phyloP scores from a whole-genome alignment of 164 flowering plant genomes.

The Cinnamomum micranthum region DNA sequence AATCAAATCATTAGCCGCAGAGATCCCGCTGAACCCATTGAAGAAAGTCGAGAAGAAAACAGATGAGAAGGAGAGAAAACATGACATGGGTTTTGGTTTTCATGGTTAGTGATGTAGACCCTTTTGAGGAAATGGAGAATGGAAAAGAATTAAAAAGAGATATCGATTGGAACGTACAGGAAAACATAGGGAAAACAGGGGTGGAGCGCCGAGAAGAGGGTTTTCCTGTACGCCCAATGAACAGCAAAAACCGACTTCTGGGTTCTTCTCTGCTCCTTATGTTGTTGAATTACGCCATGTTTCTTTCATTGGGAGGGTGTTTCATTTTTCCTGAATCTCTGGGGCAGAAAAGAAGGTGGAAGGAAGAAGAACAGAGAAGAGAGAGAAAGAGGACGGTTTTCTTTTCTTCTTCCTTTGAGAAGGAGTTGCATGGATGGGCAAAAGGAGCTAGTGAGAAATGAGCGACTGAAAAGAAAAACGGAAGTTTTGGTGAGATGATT shows the following conservation, averaged over 20 bases:
- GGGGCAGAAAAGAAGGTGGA: neutral
- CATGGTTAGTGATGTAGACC: constrained; percentile 24
- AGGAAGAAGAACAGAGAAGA: neutral
- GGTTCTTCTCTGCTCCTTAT: constrained; percentile 12
- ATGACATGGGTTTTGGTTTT: constrained; percentile 15
- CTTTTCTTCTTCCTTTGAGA: neutral
- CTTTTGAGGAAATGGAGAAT: constrained; percentile 2
- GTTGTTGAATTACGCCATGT: neutral
- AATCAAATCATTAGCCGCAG: constrained; percentile 15
- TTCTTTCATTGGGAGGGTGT: neutral
- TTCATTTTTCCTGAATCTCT: constrained; percentile 10
- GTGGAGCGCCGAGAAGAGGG: neutral
- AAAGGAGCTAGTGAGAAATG: constrained; percentile 20
- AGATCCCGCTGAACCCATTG: constrained; percentile 2
- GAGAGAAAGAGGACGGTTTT: neutral
- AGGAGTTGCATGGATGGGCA: neutral
- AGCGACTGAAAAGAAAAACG: constrained; percentile 16
- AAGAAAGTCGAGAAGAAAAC: neutral
- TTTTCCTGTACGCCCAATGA: constrained; percentile 22
- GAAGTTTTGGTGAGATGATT: neutral
- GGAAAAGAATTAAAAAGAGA: neutral
- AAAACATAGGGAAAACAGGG: neutral
- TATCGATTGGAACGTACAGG: constrained; percentile 7
- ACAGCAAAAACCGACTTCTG: constrained; percentile 2
- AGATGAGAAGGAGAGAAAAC: constrained; percentile 20